Percentiles rank a stretch among this genome's conserved stretches.
Conservation (phyloP, 2,329 filamentous ascomycete genomes). For the Cladosporium velox region DNA sequence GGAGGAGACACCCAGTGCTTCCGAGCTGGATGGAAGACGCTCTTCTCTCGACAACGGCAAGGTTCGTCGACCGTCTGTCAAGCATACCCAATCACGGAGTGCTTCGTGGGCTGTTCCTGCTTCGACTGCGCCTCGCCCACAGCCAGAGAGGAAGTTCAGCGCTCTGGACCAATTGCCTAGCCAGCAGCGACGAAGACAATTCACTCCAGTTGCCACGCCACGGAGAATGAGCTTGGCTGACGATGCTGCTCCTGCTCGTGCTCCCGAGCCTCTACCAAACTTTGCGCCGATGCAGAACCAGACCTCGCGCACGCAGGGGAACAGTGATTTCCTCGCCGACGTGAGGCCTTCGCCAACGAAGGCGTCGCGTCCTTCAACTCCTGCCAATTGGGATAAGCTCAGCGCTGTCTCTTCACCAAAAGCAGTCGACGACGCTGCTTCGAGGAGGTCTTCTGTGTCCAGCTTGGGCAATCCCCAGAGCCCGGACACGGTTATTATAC, state of each 20-base stretch:
- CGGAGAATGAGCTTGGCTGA: slow-evolving; percentile 9
- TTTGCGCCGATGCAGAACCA: not conserved
- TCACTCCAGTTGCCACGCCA: not conserved
- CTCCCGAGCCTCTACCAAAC: not conserved
- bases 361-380: slow-evolving; percentile 7
- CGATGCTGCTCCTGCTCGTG: not conserved
- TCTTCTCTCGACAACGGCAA: not conserved
- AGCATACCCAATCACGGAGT: not conserved
- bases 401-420: slow-evolving; percentile 32
- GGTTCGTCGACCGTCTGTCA: not conserved
- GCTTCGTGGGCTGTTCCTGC: not conserved
- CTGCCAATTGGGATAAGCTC: slow-evolving; percentile 22
- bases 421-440: slow-evolving; percentile 20
- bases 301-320: not conserved
- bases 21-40: not conserved
- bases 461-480: slow-evolving; percentile 27
- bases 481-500: not conserved
- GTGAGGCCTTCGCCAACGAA: not conserved
- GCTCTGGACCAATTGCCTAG: slow-evolving; percentile 32
- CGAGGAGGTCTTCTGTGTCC: slow-evolving; percentile 32
- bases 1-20: too few species aligned
- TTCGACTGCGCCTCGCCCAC: slow-evolving; percentile 17
- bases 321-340: not conserved
- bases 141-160: slow-evolving; percentile 29
- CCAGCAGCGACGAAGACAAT: slow-evolving; percentile 24